Evolutionary conservation across 2,329 filamentous ascomycete species (phyloP), one percentile per base, ranked within the genome.

Genomic region (Xylaria sp.): DNA sequence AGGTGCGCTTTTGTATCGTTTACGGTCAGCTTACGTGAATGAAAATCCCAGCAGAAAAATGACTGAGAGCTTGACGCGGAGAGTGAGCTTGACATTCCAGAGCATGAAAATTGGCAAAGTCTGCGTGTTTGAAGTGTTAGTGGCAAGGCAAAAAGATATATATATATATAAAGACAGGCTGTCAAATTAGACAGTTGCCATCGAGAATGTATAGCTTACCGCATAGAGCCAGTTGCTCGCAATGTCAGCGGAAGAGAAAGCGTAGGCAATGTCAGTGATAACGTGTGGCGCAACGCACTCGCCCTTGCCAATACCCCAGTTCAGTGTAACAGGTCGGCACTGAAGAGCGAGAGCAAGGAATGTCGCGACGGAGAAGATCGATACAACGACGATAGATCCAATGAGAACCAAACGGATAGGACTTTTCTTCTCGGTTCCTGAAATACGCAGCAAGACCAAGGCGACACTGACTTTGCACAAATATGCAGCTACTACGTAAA

Each of bases 211-310:
- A 8, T 17, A 37, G 43, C 54, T 37, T 55, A 62, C 60, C 8
- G 60, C 50, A 17, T 55, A 63, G 45, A 63, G 56, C 60, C 60
- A 63, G 21, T 59, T 59, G 17, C 50, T 60, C 31, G 60, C 55
- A 31, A 63, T 63, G 35, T 63, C 55, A 2, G 56, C 49, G 14
- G 51, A 50, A 2, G 60, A 63, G 43, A 63, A 60, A 7, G 60
- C 60, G 40, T 59, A 60, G 21, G 55, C 55, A 21, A 52, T 43
- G 21, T 63, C 45, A 2, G 55, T 63, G 28, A 63, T 60, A 35
- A 60, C 45, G 15, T 50, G 38, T 1, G 55, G 45, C 2, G 56
- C 55, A 9, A 63, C 50, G 12, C 60, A 63, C 25, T 59, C 38
- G 45, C 60, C 60, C 33, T 60, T 60, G 4, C 60, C 60, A 25